Evolutionary conservation across 176 grass and related monocot genomes (phyloP).

Genomic region (Oryza officinalis): DNA sequence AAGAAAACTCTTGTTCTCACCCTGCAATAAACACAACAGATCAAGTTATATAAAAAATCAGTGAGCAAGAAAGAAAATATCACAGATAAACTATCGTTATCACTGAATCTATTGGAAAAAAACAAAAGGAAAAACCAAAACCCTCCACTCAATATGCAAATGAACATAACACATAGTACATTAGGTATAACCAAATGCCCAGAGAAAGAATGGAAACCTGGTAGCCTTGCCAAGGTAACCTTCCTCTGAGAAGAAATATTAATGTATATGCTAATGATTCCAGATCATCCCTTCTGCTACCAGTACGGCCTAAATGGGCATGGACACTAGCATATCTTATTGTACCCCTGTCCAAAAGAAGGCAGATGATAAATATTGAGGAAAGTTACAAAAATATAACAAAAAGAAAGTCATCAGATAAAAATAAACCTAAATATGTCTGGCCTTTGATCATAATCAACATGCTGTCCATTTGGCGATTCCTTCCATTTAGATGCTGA

Average conservation of each 20-base stretch:
- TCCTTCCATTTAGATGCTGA: conserved; percentile 98
- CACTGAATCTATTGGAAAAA: background rate
- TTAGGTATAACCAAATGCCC: conserved; percentile 3
- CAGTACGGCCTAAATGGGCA: conserved; percentile 95
- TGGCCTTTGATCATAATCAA: conserved; percentile 95
- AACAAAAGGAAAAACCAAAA: background rate
- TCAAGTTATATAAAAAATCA: conserved; percentile 20
- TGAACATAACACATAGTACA: conserved; percentile 3
- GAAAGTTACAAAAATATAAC: conserved; percentile 24
- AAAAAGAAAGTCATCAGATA: background rate
- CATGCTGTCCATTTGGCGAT: conserved; percentile 78
- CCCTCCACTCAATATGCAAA: conserved; percentile 20
- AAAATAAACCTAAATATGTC: conserved; percentile 89
- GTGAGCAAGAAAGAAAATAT: background rate
- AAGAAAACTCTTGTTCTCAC: conserved; percentile 98
- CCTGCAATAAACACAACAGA: conserved; percentile 59
- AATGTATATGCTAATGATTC: conserved; percentile 95
- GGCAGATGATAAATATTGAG: conserved; percentile 12
- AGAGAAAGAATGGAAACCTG: conserved; percentile 59
- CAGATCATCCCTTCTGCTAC: conserved; percentile 97
- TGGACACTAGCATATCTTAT: conserved; percentile 99
- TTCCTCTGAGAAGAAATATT: conserved; percentile 95
- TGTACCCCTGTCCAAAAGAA: conserved; percentile 66
- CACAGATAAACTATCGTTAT: background rate
- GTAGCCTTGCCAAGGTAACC: conserved; percentile 97